These are phyloP conservation scores for Saccharomycopsis hybrid DNA, from an alignment of 1,139 yeast genomes.

Conservation along the genomic window DNA sequence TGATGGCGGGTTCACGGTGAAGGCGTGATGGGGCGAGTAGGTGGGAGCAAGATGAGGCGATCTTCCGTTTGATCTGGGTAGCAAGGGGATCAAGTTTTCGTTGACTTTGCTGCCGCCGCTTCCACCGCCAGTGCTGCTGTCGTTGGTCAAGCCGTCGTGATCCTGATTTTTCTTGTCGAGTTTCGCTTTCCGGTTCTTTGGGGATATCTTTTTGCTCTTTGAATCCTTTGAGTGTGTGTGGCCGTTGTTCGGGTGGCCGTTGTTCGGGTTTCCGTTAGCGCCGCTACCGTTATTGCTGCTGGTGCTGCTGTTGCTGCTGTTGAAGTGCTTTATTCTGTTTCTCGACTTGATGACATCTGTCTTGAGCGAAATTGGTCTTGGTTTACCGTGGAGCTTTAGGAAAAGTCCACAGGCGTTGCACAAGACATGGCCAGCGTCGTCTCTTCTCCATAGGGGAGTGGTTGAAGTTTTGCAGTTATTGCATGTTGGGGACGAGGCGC, in stretches of 20 bases:
- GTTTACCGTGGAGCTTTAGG: conserved; percentile 83
- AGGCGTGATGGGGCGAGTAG: conserved; percentile 18
- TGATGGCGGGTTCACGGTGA: conserved; percentile 27
- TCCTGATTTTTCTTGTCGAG: conserved; percentile 25
- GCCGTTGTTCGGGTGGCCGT: conserved; percentile 57
- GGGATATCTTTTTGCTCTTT: conserved; percentile 2
- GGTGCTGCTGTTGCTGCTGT: conserved; percentile 2
- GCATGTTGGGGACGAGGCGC: conserved; percentile 66
- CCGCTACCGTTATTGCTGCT: background rate
- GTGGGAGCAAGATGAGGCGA: conserved; percentile 21
- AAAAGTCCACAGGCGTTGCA: conserved; percentile 96
- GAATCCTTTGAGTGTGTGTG: conserved; percentile 41
- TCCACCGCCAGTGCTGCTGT: no score
- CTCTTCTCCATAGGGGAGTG: conserved; percentile 93
- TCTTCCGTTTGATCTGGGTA: conserved; percentile 9
- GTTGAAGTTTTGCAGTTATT: conserved; percentile 88
- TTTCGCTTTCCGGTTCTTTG: conserved; percentile 36
- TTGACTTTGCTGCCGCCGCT: background rate
- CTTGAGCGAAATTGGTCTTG: conserved; percentile 84
- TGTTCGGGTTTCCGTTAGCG: background rate
- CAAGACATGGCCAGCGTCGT: conserved; percentile 85
- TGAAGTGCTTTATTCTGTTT: conserved; percentile 62
- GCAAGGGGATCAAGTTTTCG: conserved; percentile 12
- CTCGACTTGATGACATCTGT: conserved; percentile 89
- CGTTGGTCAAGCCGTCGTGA: conserved; percentile 26